Evolutionary conservation across 108 stramenopile genomes (phyloP).

Genomic region (Pseudonitzschia multiseries): DNA sequence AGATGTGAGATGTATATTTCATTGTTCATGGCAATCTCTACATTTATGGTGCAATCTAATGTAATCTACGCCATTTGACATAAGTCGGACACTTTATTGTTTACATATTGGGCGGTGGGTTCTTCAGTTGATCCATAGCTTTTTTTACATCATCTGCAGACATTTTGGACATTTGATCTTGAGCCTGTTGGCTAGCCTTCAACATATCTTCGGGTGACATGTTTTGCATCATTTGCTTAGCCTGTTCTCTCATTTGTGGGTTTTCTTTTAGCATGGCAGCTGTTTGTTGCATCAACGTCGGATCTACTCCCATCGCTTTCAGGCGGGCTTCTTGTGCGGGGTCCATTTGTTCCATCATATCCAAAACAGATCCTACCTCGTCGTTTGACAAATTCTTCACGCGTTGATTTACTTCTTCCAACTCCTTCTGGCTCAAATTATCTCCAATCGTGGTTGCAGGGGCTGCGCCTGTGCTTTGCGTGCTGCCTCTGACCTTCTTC

Average conservation of each 20-base stretch:
- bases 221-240: constrained; percentile 68
- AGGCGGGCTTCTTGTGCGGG: constrained; percentile 69
- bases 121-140: constrained; percentile 2
- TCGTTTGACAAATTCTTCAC: constrained; percentile 67
- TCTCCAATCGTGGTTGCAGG: constrained; percentile 38
- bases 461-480: constrained; percentile 7
- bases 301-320: constrained; percentile 74
- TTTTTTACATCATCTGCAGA: constrained; percentile 48
- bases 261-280: constrained; percentile 66
- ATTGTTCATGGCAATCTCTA: too few species aligned
- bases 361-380: constrained; percentile 58
- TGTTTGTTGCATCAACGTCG: constrained; percentile 61
- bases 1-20: too few species aligned
- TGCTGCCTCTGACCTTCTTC: constrained; percentile 23
- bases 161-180: constrained; percentile 66
- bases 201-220: constrained; percentile 68
- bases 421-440: constrained; percentile 46
- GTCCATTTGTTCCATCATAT: constrained; percentile 58
- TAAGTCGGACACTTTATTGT: background rate
- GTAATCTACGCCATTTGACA: too few species aligned
- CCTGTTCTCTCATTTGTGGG: constrained; percentile 69
- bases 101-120: constrained; percentile 2
- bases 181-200: constrained; percentile 63
- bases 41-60: too few species aligned
- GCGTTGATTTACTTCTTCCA: constrained; percentile 48